Conservation (phyloP, 2,329 filamentous ascomycete genomes). For the Aspergillus niger region DNA sequence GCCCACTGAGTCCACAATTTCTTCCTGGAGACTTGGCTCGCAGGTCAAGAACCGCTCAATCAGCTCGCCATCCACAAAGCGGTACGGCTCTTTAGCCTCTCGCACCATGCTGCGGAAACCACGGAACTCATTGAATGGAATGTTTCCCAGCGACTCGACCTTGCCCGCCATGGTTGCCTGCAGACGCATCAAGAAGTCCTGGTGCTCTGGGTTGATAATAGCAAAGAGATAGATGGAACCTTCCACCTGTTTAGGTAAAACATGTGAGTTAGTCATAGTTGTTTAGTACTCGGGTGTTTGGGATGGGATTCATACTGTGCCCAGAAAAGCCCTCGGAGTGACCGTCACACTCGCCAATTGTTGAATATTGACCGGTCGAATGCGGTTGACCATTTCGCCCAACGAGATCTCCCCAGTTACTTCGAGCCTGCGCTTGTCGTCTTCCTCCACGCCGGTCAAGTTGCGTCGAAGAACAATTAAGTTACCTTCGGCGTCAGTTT, state of each 20-base stretch:
- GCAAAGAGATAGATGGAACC: slow-evolving; percentile 90
- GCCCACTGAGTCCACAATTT: slow-evolving; percentile 54
- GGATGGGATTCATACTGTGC: slow-evolving; percentile 65
- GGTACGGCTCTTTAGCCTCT: slow-evolving; percentile 72
- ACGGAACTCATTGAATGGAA: slow-evolving; percentile 78
- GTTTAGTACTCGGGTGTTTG: background rate
- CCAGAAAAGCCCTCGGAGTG: slow-evolving; percentile 80
- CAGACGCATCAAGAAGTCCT: slow-evolving; percentile 79
- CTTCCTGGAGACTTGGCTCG: slow-evolving; percentile 58
- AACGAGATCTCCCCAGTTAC: slow-evolving; percentile 80
- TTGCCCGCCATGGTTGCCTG: slow-evolving; percentile 70
- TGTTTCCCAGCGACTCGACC: slow-evolving; percentile 69
- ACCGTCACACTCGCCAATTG: slow-evolving; percentile 67
- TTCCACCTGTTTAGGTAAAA: slow-evolving; percentile 64
- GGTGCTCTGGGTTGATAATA: slow-evolving; percentile 69
- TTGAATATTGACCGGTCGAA: slow-evolving; percentile 71
- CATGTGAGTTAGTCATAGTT: background rate
- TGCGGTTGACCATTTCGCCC: slow-evolving; percentile 91
- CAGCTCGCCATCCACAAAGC: slow-evolving; percentile 91
- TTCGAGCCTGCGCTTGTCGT: slow-evolving; percentile 71
- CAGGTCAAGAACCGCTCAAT: slow-evolving; percentile 81
- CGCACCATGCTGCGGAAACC: slow-evolving; percentile 74
- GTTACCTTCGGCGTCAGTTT: slow-evolving; percentile 86
- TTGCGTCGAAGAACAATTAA: slow-evolving; percentile 78
- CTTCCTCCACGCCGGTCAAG: slow-evolving; percentile 67